These are phyloP conservation scores for Hevea brasiliensis DNA, from an alignment of 345 rosid species.

Conservation along the genomic window DNA sequence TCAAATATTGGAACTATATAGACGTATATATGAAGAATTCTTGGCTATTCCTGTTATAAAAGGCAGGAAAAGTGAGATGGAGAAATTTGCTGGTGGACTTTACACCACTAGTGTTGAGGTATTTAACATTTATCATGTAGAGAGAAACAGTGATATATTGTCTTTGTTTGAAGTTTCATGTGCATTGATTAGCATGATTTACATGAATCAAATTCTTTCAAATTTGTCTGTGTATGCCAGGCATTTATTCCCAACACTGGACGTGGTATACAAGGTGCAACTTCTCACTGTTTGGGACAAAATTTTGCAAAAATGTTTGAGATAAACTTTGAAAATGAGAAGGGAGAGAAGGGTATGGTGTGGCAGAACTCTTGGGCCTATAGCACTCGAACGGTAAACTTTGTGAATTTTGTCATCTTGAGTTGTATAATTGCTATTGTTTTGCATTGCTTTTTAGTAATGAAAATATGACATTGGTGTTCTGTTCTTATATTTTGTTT, in stretches of 20 bases:
- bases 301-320: slow-evolving; percentile 98
- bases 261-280: slow-evolving; percentile 97
- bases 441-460: background rate
- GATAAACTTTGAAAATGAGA: slow-evolving; percentile 86
- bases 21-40: slow-evolving; percentile 84
- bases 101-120: slow-evolving; percentile 98
- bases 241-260: slow-evolving; percentile 97
- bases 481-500: background rate
- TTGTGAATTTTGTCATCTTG: background rate
- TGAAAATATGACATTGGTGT: background rate
- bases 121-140: slow-evolving; percentile 9
- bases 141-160: background rate
- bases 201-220: background rate
- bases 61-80: slow-evolving; percentile 95
- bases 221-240: slow-evolving; percentile 43
- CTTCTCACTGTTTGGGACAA: slow-evolving; percentile 95
- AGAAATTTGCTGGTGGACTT: slow-evolving; percentile 97
- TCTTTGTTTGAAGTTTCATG: background rate
- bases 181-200: slow-evolving; percentile 6
- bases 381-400: slow-evolving; percentile 72
- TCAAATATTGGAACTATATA: slow-evolving; percentile 80
- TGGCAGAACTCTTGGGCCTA: slow-evolving; percentile 99
- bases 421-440: slow-evolving; percentile 2
- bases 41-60: slow-evolving; percentile 88
- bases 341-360: slow-evolving; percentile 82